Conservation (phyloP, 2,329 filamentous ascomycete species). For the Penicillium sclerotiorum region DNA sequence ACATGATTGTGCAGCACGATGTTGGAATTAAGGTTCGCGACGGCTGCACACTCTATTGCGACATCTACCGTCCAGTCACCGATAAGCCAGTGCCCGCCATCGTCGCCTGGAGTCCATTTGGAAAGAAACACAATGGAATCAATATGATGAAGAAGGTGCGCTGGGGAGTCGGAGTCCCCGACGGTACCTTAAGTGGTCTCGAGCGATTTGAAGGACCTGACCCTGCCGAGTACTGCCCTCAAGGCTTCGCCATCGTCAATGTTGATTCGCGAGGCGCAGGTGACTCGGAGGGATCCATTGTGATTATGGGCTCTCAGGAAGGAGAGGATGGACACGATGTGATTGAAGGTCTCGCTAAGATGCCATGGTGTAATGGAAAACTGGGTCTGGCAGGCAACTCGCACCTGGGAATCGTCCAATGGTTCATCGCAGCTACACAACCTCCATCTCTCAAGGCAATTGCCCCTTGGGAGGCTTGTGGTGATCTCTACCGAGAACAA, state of each 20-base stretch:
- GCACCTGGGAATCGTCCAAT: not conserved
- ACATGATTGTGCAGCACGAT: no score
- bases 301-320: not conserved
- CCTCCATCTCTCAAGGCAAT: constrained; percentile 8
- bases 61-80: constrained; percentile 2
- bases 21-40: not conserved
- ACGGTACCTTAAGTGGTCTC: no score
- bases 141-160: no score
- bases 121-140: constrained; percentile 3
- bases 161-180: no score
- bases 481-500: constrained; percentile 5
- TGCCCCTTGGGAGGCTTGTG: constrained; percentile 9
- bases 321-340: no score
- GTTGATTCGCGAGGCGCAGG: not conserved
- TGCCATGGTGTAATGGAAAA: no score
- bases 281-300: not conserved
- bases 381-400: no score
- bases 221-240: not conserved
- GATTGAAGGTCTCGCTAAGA: no score
- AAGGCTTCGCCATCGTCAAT: not conserved
- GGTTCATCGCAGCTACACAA: not conserved
- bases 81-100: constrained; percentile 5
- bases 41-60: not conserved
- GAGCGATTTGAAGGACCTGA: not conserved
- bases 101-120: constrained; percentile 6